phyloP scores from a whole-genome alignment of 257 asterid genomes.

The Nicotiana tabacum region DNA sequence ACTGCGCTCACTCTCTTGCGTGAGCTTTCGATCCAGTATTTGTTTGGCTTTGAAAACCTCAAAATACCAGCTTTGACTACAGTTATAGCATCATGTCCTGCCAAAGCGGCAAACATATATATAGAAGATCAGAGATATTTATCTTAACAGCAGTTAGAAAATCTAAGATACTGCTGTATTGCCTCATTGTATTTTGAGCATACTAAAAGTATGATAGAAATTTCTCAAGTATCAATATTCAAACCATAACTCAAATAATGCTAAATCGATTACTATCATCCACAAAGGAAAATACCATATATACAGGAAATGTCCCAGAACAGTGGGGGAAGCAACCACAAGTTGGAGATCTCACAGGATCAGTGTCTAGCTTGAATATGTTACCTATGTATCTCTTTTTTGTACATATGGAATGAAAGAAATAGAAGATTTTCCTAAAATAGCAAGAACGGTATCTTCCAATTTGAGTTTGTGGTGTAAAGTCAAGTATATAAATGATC shows the following conservation, averaged over 20 bases:
- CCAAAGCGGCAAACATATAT: not conserved
- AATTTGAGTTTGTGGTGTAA: not conserved
- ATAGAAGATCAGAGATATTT: not conserved
- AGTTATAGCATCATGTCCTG: slow-evolving; percentile 74
- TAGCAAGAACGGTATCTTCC: not conserved
- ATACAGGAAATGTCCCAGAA: not conserved
- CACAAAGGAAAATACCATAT: not conserved
- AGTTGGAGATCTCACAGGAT: not conserved
- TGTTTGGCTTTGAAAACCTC: slow-evolving; percentile 73
- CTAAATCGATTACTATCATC: too few relatives aligned
- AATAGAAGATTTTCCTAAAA: not conserved
- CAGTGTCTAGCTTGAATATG: not conserved
- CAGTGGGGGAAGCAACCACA: not conserved
- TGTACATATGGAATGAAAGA: not conserved
- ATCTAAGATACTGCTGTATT: not conserved
- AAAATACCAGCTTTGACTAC: slow-evolving; percentile 68
- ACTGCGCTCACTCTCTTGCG: too few relatives aligned
- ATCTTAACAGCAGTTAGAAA: not conserved
- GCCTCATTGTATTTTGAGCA: not conserved
- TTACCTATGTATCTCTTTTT: not conserved
- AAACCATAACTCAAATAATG: not conserved
- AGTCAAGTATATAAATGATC: not conserved
- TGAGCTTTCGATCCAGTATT: too few relatives aligned
- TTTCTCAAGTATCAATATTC: not conserved
- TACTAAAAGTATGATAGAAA: not conserved